These are phyloP conservation scores for Phaffomyces antillensis DNA, from an alignment of 805 yeast genomes.

Conservation along the genomic window DNA sequence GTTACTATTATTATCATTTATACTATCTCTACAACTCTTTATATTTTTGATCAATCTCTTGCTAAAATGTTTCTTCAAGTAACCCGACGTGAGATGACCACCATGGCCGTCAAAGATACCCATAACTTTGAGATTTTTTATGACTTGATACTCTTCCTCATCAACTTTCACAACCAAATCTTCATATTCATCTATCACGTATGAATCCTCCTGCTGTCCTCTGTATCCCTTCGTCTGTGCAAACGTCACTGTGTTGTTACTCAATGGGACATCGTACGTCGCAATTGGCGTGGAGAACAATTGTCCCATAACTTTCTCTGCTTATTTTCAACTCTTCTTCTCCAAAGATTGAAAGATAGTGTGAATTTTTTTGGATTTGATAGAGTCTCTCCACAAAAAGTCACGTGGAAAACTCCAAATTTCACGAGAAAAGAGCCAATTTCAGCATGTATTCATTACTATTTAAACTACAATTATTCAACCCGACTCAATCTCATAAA, in stretches of 20 bases:
- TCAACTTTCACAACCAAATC: slow-evolving; percentile 24
- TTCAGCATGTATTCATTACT: too few species aligned
- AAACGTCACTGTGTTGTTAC: slow-evolving; percentile 43
- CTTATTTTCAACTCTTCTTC: too few species aligned
- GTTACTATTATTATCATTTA: slow-evolving; percentile 6
- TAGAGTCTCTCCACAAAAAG: too few species aligned
- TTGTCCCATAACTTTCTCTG: slow-evolving; percentile 50
- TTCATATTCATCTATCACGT: slow-evolving; percentile 40
- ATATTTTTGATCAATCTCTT: slow-evolving; percentile 12
- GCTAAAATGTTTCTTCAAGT: slow-evolving; percentile 33
- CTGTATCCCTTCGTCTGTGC: slow-evolving; percentile 80
- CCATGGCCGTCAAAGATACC: slow-evolving; percentile 86
- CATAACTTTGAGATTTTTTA: slow-evolving; percentile 36
- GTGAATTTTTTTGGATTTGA: too few species aligned
- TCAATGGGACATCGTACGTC: slow-evolving; percentile 34
- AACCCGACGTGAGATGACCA: slow-evolving; percentile 54
- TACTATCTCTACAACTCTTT: neutral
- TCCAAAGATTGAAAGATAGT: too few species aligned
- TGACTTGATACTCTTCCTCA: slow-evolving; percentile 13
- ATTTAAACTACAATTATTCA: too few species aligned
- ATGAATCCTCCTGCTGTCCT: slow-evolving; percentile 71
- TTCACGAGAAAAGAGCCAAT: too few species aligned
- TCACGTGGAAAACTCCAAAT: too few species aligned
- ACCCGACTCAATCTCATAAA: too few species aligned
- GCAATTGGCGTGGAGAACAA: slow-evolving; percentile 64